These are phyloP conservation scores for Tricholoma sp. DNA, from an alignment of 768 basidiomycete genomes.

Conservation along the genomic window DNA sequence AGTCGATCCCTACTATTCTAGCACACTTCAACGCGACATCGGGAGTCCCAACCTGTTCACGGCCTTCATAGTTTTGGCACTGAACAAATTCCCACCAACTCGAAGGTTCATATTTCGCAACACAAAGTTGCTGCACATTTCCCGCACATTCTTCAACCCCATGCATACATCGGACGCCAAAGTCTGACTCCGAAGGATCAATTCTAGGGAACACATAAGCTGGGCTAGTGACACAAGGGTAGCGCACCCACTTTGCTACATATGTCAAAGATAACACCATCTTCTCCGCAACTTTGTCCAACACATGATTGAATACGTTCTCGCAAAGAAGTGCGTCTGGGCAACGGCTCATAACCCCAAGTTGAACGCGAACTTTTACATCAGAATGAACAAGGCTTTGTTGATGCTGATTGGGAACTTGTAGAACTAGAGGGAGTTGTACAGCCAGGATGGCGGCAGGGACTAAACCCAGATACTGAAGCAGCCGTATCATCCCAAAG, in stretches of 20 bases:
- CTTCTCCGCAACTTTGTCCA: constrained; percentile 56
- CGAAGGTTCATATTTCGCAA: constrained; percentile 48
- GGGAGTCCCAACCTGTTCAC: constrained; percentile 57
- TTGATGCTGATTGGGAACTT: not conserved
- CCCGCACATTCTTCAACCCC: constrained; percentile 80
- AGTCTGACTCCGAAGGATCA: constrained; percentile 59
- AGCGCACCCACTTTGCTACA: constrained; percentile 60
- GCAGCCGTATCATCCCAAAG: not conserved
- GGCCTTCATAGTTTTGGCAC: constrained; percentile 71
- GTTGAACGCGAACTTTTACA: constrained; percentile 41
- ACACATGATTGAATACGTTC: constrained; percentile 65
- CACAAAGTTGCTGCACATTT: constrained; percentile 88
- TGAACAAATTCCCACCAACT: constrained; percentile 82
- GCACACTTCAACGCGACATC: constrained; percentile 67
- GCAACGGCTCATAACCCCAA: constrained; percentile 55
- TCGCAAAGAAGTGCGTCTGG: constrained; percentile 86
- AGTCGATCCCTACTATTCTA: constrained; percentile 56
- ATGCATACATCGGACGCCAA: constrained; percentile 81
- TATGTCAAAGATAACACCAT: constrained; percentile 68
- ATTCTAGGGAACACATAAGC: constrained; percentile 34
- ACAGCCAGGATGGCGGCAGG: not conserved
- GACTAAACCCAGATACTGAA: not conserved
- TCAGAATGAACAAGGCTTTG: constrained; percentile 8
- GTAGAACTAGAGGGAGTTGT: not conserved
- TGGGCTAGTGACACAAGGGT: not conserved